Evolutionary conservation across 768 basidiomycete species (phyloP).

Genomic region (Trametopsis cervina): DNA sequence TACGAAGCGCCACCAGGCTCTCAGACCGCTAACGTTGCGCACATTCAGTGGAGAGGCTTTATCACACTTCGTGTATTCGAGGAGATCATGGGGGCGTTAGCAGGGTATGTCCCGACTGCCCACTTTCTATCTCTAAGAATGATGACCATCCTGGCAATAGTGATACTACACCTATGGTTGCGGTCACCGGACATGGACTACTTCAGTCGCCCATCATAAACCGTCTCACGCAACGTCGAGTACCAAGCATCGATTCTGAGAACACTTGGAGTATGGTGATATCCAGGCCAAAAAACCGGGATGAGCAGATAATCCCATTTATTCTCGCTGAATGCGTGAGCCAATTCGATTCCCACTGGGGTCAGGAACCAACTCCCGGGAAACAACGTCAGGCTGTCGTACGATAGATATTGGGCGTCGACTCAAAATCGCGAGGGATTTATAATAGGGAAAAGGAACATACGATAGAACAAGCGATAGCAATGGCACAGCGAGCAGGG

Average conservation of each 20-base stretch:
- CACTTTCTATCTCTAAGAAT: background rate
- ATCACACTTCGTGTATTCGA: constrained; percentile 47
- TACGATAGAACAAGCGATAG: too few species aligned
- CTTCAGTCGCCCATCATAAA: constrained; percentile 53
- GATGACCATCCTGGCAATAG: too few species aligned
- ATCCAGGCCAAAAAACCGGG: constrained; percentile 11
- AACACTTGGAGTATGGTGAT: constrained; percentile 41
- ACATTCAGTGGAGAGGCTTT: constrained; percentile 57
- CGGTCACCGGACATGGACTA: constrained; percentile 36
- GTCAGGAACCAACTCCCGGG: too few species aligned
- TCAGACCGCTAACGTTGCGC: constrained; percentile 38
- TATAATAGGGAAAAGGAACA: too few species aligned
- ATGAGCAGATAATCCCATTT: constrained; percentile 30
- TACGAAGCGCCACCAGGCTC: constrained; percentile 49
- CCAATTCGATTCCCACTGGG: constrained; percentile 36
- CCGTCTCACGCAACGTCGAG: constrained; percentile 33
- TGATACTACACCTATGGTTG: constrained; percentile 35
- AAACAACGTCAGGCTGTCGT: too few species aligned
- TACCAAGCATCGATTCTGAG: constrained; percentile 44
- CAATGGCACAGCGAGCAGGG: too few species aligned
- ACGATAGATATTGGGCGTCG: too few species aligned
- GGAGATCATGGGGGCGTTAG: constrained; percentile 38
- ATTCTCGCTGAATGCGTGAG: constrained; percentile 38
- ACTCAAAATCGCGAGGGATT: too few species aligned
- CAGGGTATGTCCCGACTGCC: constrained; percentile 30